Percentiles rank a stretch among this genome's conserved stretches.
Conservation (phyloP, 2,329 filamentous ascomycete genomes). For the Chaetomium sp. region DNA sequence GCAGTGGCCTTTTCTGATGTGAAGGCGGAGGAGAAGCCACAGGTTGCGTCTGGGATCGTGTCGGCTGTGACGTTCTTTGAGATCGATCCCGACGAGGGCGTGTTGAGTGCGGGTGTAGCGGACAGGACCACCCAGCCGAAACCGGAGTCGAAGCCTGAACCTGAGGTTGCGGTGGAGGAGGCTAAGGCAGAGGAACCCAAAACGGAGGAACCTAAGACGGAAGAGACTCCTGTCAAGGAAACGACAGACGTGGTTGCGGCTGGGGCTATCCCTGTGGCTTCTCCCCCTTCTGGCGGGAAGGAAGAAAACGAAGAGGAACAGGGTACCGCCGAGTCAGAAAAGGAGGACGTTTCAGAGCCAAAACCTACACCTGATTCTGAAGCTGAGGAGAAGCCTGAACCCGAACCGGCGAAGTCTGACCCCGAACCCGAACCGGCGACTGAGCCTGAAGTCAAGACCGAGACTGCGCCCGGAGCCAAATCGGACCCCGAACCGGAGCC, state of each 20-base stretch:
- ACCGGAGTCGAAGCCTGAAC: not conserved
- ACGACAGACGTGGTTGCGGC: not conserved
- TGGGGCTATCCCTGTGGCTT: not conserved
- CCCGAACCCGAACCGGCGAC: slow-evolving; percentile 11
- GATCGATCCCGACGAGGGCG: slow-evolving; percentile 54
- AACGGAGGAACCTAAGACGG: too few species aligned
- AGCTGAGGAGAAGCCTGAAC: not conserved
- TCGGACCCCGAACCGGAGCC: not conserved
- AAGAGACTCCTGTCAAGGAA: not conserved
- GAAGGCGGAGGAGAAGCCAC: slow-evolving; percentile 36
- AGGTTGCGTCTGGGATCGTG: slow-evolving; percentile 52
- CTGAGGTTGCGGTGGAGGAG: slow-evolving; percentile 4
- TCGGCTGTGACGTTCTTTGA: slow-evolving; percentile 54
- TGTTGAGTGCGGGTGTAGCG: slow-evolving; percentile 43
- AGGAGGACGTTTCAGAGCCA: slow-evolving; percentile 1
- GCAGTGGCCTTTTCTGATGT: slow-evolving; percentile 38
- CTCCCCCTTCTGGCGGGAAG: not conserved
- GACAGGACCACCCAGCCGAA: slow-evolving; percentile 17
- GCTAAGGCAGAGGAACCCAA: not conserved
- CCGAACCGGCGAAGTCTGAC: slow-evolving; percentile 1
- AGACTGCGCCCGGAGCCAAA: slow-evolving; percentile 3
- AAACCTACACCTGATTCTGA: not conserved
- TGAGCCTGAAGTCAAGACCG: slow-evolving; percentile 19
- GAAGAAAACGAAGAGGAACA: slow-evolving; percentile 7
- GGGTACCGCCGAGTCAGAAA: not conserved